A percentile compares a stretch with the other conserved stretches of the same genome.
phyloP scores from a whole-genome alignment of 1,284 basidiomycete genomes.

The Ustilago loliicola region DNA sequence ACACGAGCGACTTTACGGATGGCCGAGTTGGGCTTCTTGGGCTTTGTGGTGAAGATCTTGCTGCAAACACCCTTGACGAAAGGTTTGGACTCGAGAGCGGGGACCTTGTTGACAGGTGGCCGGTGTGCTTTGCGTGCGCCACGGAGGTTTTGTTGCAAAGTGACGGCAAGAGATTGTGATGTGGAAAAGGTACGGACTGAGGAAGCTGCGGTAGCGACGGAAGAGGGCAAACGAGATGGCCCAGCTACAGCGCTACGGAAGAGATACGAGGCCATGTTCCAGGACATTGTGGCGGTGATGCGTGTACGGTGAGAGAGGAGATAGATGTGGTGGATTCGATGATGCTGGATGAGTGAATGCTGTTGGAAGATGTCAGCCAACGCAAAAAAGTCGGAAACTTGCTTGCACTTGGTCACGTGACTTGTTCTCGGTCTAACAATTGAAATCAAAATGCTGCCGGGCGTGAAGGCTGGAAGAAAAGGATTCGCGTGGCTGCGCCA shows the following conservation, averaged over 20 bases:
- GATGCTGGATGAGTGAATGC: not conserved
- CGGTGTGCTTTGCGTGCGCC: constrained; percentile 67
- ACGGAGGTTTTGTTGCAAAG: constrained; percentile 67
- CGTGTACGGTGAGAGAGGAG: not conserved
- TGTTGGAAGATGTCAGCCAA: not conserved
- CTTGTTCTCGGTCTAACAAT: not conserved
- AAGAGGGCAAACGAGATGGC: constrained; percentile 26
- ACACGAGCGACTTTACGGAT: constrained; percentile 96
- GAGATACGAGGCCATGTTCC: constrained; percentile 19
- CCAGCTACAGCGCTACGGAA: constrained; percentile 32
- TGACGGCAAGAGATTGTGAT: constrained; percentile 48
- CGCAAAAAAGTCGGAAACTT: not conserved
- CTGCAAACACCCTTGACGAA: constrained; percentile 70
- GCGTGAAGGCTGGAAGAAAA: not conserved
- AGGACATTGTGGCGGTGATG: constrained; percentile 17
- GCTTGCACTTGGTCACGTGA: not conserved
- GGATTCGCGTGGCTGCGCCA: no score
- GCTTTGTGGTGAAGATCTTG: constrained; percentile 75
- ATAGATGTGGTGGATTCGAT: not conserved
- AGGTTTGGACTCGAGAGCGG: constrained; percentile 65
- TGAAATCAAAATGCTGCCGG: not conserved
- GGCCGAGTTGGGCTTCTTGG: constrained; percentile 99
- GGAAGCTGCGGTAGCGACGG: not conserved
- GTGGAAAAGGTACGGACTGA: constrained; percentile 58
- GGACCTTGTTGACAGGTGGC: constrained; percentile 70